Conservation (phyloP, 495 filamentous ascomycete genomes). For the Cetradonia linearis region DNA sequence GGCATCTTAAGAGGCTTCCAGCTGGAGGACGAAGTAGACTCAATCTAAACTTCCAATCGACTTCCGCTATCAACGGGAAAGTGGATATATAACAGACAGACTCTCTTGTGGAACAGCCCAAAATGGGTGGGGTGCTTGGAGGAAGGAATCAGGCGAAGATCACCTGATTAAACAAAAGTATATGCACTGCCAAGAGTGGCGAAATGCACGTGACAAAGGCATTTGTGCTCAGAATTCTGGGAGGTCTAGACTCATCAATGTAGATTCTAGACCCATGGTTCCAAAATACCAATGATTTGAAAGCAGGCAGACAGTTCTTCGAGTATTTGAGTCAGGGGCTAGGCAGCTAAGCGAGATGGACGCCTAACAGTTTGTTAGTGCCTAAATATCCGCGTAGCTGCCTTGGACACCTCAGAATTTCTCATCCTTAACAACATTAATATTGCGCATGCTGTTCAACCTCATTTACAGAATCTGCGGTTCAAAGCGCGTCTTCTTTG, state of each 20-base stretch:
- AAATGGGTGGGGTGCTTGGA: neutral
- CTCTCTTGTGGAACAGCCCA: neutral
- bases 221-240: neutral
- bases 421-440: slow-evolving; percentile 8
- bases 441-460: neutral
- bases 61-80: no score
- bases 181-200: neutral
- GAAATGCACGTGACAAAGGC: neutral
- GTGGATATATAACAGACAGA: neutral
- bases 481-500: slow-evolving; percentile 8
- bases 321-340: neutral
- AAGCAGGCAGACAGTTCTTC: neutral
- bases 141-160: neutral
- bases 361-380: slow-evolving; percentile 6
- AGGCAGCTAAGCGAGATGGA: neutral
- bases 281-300: neutral
- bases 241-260: neutral
- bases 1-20: no score
- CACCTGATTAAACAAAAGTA: neutral
- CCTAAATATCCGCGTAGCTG: neutral
- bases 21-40: no score
- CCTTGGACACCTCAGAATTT: neutral
- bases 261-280: neutral
- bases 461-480: slow-evolving; percentile 2
- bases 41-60: no score